phyloP scores from a whole-genome alignment of 192 early-diverging fungal genomes.

The Backusella circina region DNA sequence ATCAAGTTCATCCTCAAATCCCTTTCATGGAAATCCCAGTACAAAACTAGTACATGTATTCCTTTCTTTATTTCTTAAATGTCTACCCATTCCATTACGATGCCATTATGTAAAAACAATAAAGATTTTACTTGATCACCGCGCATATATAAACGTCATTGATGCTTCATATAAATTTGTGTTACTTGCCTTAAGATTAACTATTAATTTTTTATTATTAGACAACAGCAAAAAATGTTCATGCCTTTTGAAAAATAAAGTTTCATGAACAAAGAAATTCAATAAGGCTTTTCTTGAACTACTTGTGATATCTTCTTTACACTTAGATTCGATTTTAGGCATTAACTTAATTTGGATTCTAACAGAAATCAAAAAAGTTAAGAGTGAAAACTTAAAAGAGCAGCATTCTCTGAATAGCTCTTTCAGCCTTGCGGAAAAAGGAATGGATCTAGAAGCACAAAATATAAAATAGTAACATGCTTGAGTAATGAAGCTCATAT shows the following conservation, averaged over 20 bases:
- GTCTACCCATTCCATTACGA: neutral
- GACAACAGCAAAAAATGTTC: neutral
- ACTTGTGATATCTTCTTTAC: neutral
- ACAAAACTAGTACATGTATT: neutral
- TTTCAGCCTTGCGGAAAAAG: neutral
- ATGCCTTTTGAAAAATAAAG: neutral
- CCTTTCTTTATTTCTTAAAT: neutral
- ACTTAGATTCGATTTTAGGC: neutral
- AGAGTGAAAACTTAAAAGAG: neutral
- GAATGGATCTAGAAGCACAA: neutral
- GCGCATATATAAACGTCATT: neutral
- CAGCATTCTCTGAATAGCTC: neutral
- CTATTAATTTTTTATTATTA: neutral
- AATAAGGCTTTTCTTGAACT: neutral
- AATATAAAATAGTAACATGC: neutral
- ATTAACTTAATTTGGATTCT: neutral
- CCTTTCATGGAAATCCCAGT: neutral
- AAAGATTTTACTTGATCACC: neutral
- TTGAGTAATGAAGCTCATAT: neutral
- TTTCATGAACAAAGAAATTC: neutral
- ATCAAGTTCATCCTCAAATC: neutral
- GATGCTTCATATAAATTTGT: neutral
- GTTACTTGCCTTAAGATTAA: neutral
- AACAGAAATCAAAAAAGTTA: neutral
- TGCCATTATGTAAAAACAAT: neutral